These are phyloP conservation scores for Anisodus tanguticus DNA, from an alignment of 257 asterid genomes.

Conservation along the genomic window DNA sequence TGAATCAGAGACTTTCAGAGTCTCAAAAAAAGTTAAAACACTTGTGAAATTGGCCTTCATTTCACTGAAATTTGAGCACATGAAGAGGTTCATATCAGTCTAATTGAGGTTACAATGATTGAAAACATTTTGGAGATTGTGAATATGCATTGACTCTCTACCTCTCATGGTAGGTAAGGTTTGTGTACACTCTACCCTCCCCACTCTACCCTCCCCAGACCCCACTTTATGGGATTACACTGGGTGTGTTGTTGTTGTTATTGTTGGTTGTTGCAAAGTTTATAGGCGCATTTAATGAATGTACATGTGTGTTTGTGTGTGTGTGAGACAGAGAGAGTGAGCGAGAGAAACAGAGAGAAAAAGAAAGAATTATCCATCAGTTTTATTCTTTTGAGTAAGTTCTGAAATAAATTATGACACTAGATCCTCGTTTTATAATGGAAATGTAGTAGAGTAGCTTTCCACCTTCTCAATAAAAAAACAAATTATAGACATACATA, in stretches of 20 bases:
- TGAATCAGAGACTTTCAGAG: not conserved
- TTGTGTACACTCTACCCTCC: too few relatives aligned
- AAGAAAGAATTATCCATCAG: not conserved
- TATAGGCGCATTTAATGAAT: constrained; percentile 7
- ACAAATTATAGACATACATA: too few relatives aligned
- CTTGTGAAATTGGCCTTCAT: not conserved
- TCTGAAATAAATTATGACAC: constrained; percentile 11
- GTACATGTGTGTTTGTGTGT: not conserved
- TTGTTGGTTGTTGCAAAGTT: not conserved
- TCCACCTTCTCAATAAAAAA: too few relatives aligned
- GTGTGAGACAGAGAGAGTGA: not conserved
- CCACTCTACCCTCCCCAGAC: too few relatives aligned
- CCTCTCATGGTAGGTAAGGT: too few relatives aligned
- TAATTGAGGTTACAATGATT: not conserved
- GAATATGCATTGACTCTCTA: not conserved
- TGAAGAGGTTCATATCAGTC: not conserved
- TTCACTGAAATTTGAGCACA: not conserved
- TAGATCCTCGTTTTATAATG: not conserved
- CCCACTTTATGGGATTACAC: too few relatives aligned
- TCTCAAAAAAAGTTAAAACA: not conserved
- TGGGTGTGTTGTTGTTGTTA: too few relatives aligned
- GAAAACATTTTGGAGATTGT: not conserved
- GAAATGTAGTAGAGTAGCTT: not conserved
- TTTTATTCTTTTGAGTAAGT: not conserved
- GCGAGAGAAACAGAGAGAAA: not conserved